Conservation (phyloP, 2,329 filamentous ascomycete genomes). For the Elsinoe fawcettii region DNA sequence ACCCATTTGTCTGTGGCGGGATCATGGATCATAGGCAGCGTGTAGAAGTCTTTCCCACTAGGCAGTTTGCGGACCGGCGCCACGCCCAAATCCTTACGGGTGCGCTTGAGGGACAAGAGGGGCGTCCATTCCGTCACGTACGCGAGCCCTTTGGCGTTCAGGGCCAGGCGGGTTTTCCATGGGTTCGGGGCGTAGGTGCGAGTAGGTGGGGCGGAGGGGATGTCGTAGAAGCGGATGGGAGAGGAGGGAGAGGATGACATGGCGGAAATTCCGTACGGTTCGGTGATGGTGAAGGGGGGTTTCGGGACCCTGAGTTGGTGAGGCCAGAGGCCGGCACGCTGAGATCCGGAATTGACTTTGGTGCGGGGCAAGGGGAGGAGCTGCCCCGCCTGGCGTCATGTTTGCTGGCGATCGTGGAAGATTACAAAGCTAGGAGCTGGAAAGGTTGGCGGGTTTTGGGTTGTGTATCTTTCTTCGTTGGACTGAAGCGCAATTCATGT, state of each 20-base stretch:
- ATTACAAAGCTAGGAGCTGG: background rate
- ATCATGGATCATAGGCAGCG: slow-evolving; percentile 52
- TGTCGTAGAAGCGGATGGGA: slow-evolving; percentile 42
- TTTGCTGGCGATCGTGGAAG: background rate
- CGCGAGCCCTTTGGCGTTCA: slow-evolving; percentile 43
- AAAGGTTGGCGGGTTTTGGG: background rate
- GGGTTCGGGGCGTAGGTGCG: slow-evolving; percentile 43
- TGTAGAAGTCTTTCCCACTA: slow-evolving; percentile 52
- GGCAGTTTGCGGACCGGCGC: slow-evolving; percentile 41
- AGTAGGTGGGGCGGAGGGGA: slow-evolving; percentile 33
- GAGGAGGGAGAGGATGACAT: slow-evolving; percentile 23
- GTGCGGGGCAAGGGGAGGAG: background rate
- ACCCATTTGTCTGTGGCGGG: slow-evolving; percentile 34
- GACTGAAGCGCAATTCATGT: slow-evolving; percentile 9
- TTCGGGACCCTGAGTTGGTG: background rate
- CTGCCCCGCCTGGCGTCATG: slow-evolving; percentile 3
- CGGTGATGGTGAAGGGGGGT: too few species aligned
- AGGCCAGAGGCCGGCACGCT: background rate
- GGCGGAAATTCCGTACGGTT: too few species aligned
- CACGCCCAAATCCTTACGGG: background rate
- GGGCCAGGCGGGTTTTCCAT: slow-evolving; percentile 43
- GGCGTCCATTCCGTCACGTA: slow-evolving; percentile 48
- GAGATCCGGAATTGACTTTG: slow-evolving; percentile 14
- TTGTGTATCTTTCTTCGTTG: background rate
- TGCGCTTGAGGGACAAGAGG: slow-evolving; percentile 45